Conservation (phyloP, 78 protist species). For the Trichosphaerium sp. region DNA sequence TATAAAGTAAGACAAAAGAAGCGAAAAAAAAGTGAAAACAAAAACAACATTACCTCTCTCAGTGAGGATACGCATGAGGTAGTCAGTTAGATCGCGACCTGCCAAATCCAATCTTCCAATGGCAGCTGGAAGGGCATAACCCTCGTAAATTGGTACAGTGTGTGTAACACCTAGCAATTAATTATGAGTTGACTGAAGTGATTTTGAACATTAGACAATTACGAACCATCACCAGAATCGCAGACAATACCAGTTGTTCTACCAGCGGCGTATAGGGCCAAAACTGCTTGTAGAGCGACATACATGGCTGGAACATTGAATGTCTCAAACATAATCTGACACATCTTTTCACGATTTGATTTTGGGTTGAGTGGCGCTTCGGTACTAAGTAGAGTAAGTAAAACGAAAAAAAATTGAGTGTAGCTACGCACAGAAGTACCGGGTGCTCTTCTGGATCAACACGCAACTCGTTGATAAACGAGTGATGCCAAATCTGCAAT, state of each 20-base stretch:
- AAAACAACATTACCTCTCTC: too few relatives aligned
- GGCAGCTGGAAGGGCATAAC: slow-evolving; percentile 60
- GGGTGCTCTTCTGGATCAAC: slow-evolving; percentile 46
- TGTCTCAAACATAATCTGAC: slow-evolving; percentile 74
- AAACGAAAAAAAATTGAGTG: too few relatives aligned
- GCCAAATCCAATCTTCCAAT: slow-evolving; percentile 14
- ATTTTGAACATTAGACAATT: too few relatives aligned
- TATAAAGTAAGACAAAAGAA: too few relatives aligned
- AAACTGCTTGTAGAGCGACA: slow-evolving; percentile 66
- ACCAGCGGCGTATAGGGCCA: slow-evolving; percentile 37
- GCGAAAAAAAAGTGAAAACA: too few relatives aligned
- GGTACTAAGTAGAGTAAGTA: too few relatives aligned
- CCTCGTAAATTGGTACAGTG: slow-evolving; percentile 75
- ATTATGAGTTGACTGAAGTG: too few relatives aligned
- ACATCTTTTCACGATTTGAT: slow-evolving; percentile 62
- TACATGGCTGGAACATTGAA: slow-evolving; percentile 63
- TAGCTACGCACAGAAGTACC: too few relatives aligned
- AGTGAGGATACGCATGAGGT: slow-evolving; percentile 51
- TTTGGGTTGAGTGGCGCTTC: slow-evolving; percentile 78
- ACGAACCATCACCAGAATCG: slow-evolving; percentile 54
- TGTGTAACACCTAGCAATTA: slow-evolving; percentile 74
- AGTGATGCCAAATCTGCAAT: slow-evolving; percentile 37
- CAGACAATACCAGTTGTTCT: slow-evolving; percentile 67
- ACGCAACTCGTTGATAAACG: slow-evolving; percentile 44
- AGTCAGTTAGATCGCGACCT: slow-evolving; percentile 67